Evolutionary conservation across 1,284 basidiomycete species (phyloP), one percentile per base, ranked within the genome.

Genomic region (Pterulicium gracile): DNA sequence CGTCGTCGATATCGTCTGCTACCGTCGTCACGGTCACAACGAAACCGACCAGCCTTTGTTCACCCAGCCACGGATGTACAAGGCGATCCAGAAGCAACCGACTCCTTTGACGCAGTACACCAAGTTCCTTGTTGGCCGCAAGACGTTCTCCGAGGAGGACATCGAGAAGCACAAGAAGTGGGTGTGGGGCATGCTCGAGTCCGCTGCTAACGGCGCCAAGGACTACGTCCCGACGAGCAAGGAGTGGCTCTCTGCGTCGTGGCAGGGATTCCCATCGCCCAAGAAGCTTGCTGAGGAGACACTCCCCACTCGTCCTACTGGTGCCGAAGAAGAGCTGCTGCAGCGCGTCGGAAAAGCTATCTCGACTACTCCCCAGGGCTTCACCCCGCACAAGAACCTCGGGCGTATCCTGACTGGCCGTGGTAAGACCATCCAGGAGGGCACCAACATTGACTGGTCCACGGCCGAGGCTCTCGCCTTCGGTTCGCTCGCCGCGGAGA

Each of bases 1-100:
- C 51, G 95, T 99, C 56, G 73, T 99, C 56, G 95, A 99, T 68
- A 88, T 98, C 52, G 93, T 99, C 52, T 99, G 96, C 71, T 99
- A 98, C 73, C 88, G 96, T 56, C 89, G 94, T 47, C 85, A 98
- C 63, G 96, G 96, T 19, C 96, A 99, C 72, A 98, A 99, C 67
- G 96, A 99, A 70, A 98, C 94, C 17, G 96, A 99, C 64, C 96
- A 99, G 66, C 96, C 96, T 17, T 88, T 81, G 63, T 99, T 99
- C 74, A 98, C 96, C 17, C 96, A 99, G 65, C 96, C 96, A 10
- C 79, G 90, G 52, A 98, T 99, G 95, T 99, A 99, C 75, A 79
- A 93, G 65, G 92, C 92, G 15, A 97, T 99, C 63, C 83, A 83
- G 66, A 88, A 92, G 60, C 93, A 98, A 68, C 88, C 88, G 3